Percentiles rank a stretch among this genome's conserved stretches.
Evolutionary conservation across 2,329 filamentous ascomycete genomes (phyloP).

Genomic region (Metarhizium humberi): DNA sequence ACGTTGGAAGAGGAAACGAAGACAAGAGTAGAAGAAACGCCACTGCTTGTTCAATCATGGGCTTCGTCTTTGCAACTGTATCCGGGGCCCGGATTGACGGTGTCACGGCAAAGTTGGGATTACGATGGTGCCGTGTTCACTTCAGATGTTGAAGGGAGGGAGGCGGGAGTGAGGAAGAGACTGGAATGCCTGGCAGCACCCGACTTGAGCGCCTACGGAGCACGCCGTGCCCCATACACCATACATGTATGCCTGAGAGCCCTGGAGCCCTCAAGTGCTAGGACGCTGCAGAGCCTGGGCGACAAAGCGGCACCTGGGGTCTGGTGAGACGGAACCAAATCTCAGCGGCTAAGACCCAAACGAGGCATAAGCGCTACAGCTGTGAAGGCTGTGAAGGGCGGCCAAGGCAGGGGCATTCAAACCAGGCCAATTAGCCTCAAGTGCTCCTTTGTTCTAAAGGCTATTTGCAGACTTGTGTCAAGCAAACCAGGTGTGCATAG

Average conservation of each 20-base stretch:
- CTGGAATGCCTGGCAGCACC: neutral
- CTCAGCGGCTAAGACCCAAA: conserved; percentile 5
- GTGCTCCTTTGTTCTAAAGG: too few species aligned
- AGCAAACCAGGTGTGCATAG: neutral
- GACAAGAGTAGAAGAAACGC: neutral
- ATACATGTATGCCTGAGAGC: neutral
- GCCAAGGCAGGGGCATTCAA: neutral
- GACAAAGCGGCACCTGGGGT: neutral
- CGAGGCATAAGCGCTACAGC: neutral
- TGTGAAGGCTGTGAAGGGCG: neutral
- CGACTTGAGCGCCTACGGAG: neutral
- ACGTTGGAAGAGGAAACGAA: conserved; percentile 9
- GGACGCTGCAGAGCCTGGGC: too few species aligned
- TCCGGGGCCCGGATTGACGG: neutral
- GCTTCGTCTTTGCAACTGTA: neutral
- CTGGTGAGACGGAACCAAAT: conserved; percentile 2
- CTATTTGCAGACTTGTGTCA: too few species aligned
- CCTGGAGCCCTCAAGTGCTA: neutral
- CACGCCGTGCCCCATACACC: too few species aligned
- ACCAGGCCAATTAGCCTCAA: neutral
- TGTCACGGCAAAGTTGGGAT: neutral
- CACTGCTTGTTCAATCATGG: neutral
- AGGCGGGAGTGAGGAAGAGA: neutral
- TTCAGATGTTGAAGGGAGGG: conserved; percentile 2
- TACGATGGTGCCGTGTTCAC: neutral